These are phyloP conservation scores for Pichia sp. DNA, from an alignment of 1,139 yeast genomes.

Conservation along the genomic window DNA sequence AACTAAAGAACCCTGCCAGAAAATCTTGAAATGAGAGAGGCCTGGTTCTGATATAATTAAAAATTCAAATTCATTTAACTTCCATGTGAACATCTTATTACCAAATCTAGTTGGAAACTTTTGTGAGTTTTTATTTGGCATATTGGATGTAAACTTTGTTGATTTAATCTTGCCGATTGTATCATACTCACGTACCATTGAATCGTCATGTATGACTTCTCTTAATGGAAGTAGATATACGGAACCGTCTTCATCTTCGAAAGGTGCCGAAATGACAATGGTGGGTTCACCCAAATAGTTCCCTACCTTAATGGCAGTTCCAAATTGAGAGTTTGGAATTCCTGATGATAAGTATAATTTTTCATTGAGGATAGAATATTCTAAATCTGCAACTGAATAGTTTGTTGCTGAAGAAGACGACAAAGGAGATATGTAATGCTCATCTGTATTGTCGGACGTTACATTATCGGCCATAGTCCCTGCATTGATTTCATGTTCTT, in stretches of 20 bases:
- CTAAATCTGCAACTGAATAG: background rate
- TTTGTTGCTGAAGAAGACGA: background rate
- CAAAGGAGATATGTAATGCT: background rate
- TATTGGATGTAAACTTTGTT: no score
- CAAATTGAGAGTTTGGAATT: constrained; percentile 40
- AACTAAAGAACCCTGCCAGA: constrained; percentile 15
- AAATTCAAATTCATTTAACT: constrained; percentile 27
- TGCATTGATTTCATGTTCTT: constrained; percentile 11
- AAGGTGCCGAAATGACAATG: constrained; percentile 50
- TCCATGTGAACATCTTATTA: constrained; percentile 26
- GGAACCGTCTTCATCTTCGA: constrained; percentile 43
- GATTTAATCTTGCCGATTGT: background rate
- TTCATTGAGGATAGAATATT: background rate
- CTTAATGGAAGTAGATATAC: constrained; percentile 39
- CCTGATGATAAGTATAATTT: constrained; percentile 30
- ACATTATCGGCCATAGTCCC: background rate
- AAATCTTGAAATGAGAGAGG: constrained; percentile 27
- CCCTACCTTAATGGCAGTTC: constrained; percentile 41
- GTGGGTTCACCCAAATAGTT: constrained; percentile 35
- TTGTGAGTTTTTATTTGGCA: background rate
- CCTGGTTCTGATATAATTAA: constrained; percentile 40
- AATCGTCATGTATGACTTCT: constrained; percentile 10
- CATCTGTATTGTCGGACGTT: background rate
- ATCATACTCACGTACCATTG: background rate
- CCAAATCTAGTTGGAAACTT: constrained; percentile 36